Evolutionary conservation across 1,284 basidiomycete genomes (phyloP), one percentile per base, ranked within the genome.

Genomic region (Trichosporon sp.): DNA sequence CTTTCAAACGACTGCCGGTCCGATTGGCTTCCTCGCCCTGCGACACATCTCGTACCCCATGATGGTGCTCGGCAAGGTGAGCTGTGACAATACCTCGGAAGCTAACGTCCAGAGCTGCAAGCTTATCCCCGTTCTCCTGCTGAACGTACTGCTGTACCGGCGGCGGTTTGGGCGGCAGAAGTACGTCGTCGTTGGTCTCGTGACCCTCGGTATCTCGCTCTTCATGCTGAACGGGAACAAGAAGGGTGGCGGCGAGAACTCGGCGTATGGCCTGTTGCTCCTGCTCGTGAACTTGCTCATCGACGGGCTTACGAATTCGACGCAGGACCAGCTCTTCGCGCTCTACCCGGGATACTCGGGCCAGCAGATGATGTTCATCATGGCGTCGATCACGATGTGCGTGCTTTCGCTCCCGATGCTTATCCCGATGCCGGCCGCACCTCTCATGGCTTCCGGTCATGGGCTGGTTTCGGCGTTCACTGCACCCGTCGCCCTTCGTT

Each of bases 291-390:
- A 83, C 85, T 88, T 99, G 32, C 85, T 92, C 19, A 88, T 99
- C 65, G 97, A 99, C 82, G 97, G 97, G 26, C 90, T 93, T 51
- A 92, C 92, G 70, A 98, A 99, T 86, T 93, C 93, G n/a, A 98
- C 96, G 1, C 97, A 99, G 84, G 97, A 99, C 83, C 92, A 98
- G 85, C 92, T 99, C 73, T 99, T 99, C 83, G 86, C 79, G 12
- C 76, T 79, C 4, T 82, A 83, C 70, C 78, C 75, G 2, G 38
- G 66, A 11, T 82, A 78, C 69, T 79, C 82, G 32, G 97, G 97
- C 3, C 95, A 97, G 81, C 96, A 99, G 82, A 98, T 99, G 95
- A 99, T 99, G 97, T 91, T 99, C 81, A 96, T 91, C 89, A 98
- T 85, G 84, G 79, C 83, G 3, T 91, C 94, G 84, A 91, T 91